phyloP scores from a whole-genome alignment of 345 rosid species.

The Citropsis articulata region DNA sequence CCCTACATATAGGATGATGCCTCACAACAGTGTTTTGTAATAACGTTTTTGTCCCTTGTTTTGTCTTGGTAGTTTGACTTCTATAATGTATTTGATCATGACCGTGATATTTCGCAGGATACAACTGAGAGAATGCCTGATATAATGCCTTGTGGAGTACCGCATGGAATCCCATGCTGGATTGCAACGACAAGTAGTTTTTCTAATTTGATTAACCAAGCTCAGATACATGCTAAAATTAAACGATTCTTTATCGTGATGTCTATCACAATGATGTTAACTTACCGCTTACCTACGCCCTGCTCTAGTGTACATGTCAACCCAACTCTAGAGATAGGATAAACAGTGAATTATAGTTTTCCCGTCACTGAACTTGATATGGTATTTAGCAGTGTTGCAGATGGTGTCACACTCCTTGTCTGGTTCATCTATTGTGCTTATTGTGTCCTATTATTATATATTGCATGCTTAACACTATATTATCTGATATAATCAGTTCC shows the following conservation, averaged over 20 bases:
- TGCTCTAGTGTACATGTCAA: not conserved
- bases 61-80: conserved; percentile 1
- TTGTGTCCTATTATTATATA: not conserved
- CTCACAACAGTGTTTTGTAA: conserved; percentile 71
- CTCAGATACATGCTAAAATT: not conserved
- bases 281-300: not conserved
- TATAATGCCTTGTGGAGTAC: conserved; percentile 93
- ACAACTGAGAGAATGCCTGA: conserved; percentile 89
- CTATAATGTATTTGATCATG: not conserved
- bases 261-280: not conserved
- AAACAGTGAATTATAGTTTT: not conserved
- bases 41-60: conserved; percentile 1
- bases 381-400: not conserved
- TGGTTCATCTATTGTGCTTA: not conserved
- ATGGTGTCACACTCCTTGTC: not conserved
- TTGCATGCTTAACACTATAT: not conserved
- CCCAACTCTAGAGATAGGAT: not conserved
- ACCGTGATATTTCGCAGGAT: conserved; percentile 48
- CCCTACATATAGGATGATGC: conserved; percentile 92
- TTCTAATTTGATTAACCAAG: not conserved
- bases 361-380: not conserved
- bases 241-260: not conserved
- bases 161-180: conserved; percentile 97
- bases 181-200: conserved; percentile 91
- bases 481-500: not conserved